Base-by-base conservation (phyloP, 495 filamentous ascomycete species). In the Collariella sp. region DNA sequence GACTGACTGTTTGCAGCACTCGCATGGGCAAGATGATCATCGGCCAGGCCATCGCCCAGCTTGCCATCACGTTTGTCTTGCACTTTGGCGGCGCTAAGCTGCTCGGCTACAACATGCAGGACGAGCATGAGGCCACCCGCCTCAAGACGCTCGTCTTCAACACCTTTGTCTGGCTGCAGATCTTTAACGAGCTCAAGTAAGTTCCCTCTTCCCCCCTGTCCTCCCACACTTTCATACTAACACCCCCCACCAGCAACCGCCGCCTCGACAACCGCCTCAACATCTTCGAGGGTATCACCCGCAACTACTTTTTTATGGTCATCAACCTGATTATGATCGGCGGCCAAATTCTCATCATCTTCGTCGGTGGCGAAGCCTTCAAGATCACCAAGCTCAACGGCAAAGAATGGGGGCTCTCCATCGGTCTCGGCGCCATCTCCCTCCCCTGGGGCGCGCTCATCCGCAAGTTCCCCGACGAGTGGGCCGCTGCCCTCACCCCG, bases 11-110 rank as follows among this genome's bases (percentile, higher is more conserved):
- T 31, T 9, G 4, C 26, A 31, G 26, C 1, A 66, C 83, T 20
- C 85, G 82, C 19, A 95, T 95, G 89, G 91, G 86, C 85, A 95
- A 95, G 70, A 95, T 91, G 88, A 93, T 95, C 50, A 77, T 91
- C 31, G 88, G 88, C 12, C 87, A 95, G 62, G 83, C 89, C 11
- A 75, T 91, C 42, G 89, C 85, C 64, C 88, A 95, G 64, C 80
- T 95, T 0, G 77, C 70, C 31, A 77, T 90, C 44, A 93, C 86
- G 0, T 84, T 93, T 46, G 72, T 86, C 50, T 77, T 94, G 15
- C 83, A 89, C 70, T 95, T 89, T 58, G 87, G 75, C 7, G 85
- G 84, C 11, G 54, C 73, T 0, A 76, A 86, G 15, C 77, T 91
- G 16, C 76, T 83, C 16, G 67, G 70, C 15, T 67, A 67, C 23